These are phyloP conservation scores for Kodamaea sagamina DNA, from an alignment of 805 yeast species.

Conservation along the genomic window DNA sequence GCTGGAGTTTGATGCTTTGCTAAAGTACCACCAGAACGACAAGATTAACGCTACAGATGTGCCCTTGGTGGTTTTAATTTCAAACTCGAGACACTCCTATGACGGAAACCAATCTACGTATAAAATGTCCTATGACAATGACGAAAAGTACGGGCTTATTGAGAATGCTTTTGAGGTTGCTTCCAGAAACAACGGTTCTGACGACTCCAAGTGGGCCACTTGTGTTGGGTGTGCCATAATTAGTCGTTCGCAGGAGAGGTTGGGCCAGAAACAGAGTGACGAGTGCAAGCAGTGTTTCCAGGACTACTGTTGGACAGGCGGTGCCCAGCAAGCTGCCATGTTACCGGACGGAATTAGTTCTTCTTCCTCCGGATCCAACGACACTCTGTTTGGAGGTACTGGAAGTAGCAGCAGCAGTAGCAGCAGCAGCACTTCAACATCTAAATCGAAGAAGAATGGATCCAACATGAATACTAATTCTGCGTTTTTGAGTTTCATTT, in stretches of 20 bases:
- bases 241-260: conserved; percentile 25
- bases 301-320: conserved; percentile 27
- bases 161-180: conserved; percentile 25
- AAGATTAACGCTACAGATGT: conserved; percentile 29
- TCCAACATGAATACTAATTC: background rate
- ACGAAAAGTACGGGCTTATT: conserved; percentile 19
- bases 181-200: conserved; percentile 22
- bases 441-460: too few species aligned
- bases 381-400: background rate
- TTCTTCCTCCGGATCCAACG: background rate
- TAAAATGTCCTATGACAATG: conserved; percentile 23
- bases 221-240: conserved; percentile 32
- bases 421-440: background rate
- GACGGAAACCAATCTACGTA: conserved; percentile 25
- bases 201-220: conserved; percentile 22
- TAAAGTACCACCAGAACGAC: conserved; percentile 20
- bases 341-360: conserved; percentile 8
- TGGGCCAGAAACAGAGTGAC: conserved; percentile 22
- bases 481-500: too few species aligned
- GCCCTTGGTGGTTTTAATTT: conserved; percentile 25
- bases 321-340: conserved; percentile 16
- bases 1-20: conserved; percentile 22
- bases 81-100: conserved; percentile 20
- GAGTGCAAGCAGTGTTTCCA: conserved; percentile 25
- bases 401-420: background rate